Conservation (phyloP, 305 asterid species). For the Ajuga reptans region DNA sequence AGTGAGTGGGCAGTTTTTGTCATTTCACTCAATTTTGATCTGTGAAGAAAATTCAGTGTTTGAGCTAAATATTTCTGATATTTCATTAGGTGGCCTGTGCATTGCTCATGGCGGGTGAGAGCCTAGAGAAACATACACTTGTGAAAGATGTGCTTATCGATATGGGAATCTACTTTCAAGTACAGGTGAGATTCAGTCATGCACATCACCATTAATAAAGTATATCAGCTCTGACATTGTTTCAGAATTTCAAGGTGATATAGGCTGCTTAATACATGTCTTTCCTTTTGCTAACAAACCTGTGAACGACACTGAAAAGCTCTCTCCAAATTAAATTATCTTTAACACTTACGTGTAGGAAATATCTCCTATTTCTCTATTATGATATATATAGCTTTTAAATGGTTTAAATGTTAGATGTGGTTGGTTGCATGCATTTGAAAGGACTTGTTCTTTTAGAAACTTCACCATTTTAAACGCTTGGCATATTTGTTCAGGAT, state of each 20-base stretch:
- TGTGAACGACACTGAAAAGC: not conserved
- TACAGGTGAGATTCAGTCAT: conserved; percentile 50
- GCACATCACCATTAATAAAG: not conserved
- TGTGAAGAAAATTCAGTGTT: not conserved
- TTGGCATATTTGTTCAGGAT: conserved; percentile 39
- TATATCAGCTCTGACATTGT: not conserved
- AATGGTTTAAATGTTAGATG: no score
- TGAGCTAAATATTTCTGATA: conserved; percentile 12
- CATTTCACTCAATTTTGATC: conserved; percentile 17
- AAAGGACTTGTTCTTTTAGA: not conserved
- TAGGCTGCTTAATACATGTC: not conserved
- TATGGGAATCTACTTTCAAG: conserved; percentile 98
- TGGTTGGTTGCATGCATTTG: not conserved
- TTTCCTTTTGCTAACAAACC: not conserved
- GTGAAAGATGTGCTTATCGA: conserved; percentile 72
- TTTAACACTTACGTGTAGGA: no score
- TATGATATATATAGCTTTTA: no score
- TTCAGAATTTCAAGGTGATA: not conserved
- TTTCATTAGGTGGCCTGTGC: conserved; percentile 79
- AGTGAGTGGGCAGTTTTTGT: conserved; percentile 40
- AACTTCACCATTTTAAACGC: not conserved
- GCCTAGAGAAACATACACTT: conserved; percentile 53
- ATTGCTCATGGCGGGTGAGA: conserved; percentile 90
- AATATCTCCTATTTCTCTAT: no score
- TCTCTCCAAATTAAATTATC: not conserved